Base-by-base conservation (phyloP, 129 eudicot genomes). In the Centella asiatica region DNA sequence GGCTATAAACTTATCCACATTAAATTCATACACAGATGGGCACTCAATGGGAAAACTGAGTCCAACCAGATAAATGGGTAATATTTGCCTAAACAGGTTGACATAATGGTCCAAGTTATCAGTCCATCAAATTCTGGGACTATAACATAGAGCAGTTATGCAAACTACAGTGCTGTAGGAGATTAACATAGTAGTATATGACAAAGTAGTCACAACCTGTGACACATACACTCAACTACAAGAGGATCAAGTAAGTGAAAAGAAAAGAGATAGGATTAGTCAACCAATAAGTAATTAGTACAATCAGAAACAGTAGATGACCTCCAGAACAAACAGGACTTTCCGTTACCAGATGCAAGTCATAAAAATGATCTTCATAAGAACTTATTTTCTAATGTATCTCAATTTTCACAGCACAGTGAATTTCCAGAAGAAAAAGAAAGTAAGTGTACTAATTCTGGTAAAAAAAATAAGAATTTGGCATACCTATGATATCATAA, bases 401-500 rank as follows among this genome's bases (percentile, higher is more conserved):
- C 8, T 18, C 0, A n/a, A 18, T 17, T 31, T 29, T 4, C n/a
- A 11, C 2, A 6, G 6, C 12, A 18, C 11, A 56, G 26, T 29
- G 27, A 8, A 56, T 31, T n/a, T 11, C 12, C 22, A 56, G 62
- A n/a, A 56, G 25, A 18, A 56, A 18, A 11, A 6, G 6, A 6
- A 44, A 48, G 13, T 24, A 39, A 62, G 3, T 11, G 52, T n/a
- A 40, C 7, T 6, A 44, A 32, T 0, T 12, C 14, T 27, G 19
- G 13, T 14, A 44, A 24, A 3, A 26, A 18, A 56, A 19, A 3
- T 23, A 17, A 20, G 23, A 34, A 36, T 22, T 23, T 32, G 6
- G 18, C 45, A 17, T 32, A 89, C 97, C 97, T 27, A 61, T 65
- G 12, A 90, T 69, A 68, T 83, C 93, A 44, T 77, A 90, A 37